Percentiles rank a stretch among this genome's conserved stretches.
These are phyloP conservation scores for Phytophthora sansomeana DNA, from an alignment of 352 stramenopile genomes.

Conservation along the genomic window DNA sequence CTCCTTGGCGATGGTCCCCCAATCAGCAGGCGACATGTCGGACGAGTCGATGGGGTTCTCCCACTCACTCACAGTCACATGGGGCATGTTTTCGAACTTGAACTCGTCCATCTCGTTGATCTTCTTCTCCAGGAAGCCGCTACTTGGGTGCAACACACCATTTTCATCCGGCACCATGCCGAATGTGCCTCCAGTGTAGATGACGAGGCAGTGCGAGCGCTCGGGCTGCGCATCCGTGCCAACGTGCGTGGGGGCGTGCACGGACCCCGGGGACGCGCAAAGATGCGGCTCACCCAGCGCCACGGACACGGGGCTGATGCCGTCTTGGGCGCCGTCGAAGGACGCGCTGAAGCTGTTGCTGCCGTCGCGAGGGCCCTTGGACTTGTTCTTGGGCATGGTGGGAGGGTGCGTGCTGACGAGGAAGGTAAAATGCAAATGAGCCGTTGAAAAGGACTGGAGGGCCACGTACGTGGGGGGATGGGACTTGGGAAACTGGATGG, in stretches of 20 bases:
- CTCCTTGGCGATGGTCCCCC: conserved; percentile 91
- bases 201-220: conserved; percentile 78
- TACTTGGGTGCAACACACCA: conserved; percentile 85
- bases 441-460: neutral
- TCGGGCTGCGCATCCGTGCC: conserved; percentile 35
- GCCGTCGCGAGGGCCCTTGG: conserved; percentile 24
- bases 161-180: conserved; percentile 86
- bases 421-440: conserved; percentile 16
- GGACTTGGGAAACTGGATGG: conserved; percentile 2
- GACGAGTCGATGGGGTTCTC: conserved; percentile 91
- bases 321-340: conserved; percentile 38
- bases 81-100: conserved; percentile 81
- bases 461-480: neutral
- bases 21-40: conserved; percentile 92
- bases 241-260: conserved; percentile 24
- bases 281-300: conserved; percentile 35
- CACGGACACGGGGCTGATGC: conserved; percentile 44
- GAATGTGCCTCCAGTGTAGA: conserved; percentile 94
- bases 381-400: conserved; percentile 33
- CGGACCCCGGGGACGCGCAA: conserved; percentile 34
- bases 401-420: neutral
- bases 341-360: conserved; percentile 38
- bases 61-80: conserved; percentile 82
- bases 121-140: conserved; percentile 90
- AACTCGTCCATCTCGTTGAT: conserved; percentile 91